phyloP scores from a whole-genome alignment of 1,284 basidiomycete genomes.

The Bondarzewia mesenterica region DNA sequence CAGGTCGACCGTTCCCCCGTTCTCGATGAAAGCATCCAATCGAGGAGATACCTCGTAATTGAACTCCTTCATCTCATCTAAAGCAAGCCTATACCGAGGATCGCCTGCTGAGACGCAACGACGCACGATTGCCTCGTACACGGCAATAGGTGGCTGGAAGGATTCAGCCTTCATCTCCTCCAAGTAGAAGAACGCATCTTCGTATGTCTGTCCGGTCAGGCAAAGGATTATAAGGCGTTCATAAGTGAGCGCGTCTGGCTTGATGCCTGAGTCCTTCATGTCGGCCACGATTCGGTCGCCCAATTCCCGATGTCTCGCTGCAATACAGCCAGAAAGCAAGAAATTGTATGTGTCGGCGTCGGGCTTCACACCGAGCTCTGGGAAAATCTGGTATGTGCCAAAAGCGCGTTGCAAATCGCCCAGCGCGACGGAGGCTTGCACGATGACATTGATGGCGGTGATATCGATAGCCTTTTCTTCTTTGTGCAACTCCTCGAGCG shows the following conservation, averaged over 20 bases:
- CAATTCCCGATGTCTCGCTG: slow-evolving; percentile 44
- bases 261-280: slow-evolving; percentile 47
- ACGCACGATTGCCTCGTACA: slow-evolving; percentile 58
- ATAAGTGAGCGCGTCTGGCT: slow-evolving; percentile 54
- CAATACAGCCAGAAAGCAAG: slow-evolving; percentile 59
- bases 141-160: slow-evolving; percentile 40
- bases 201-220: slow-evolving; percentile 65
- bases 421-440: slow-evolving; percentile 54
- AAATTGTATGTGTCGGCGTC: slow-evolving; percentile 63
- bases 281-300: slow-evolving; percentile 56
- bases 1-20: background rate
- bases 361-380: slow-evolving; percentile 48
- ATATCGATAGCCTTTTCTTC: slow-evolving; percentile 47
- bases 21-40: slow-evolving; percentile 26
- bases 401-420: slow-evolving; percentile 72
- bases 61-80: slow-evolving; percentile 61
- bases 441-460: slow-evolving; percentile 54
- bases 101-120: slow-evolving; percentile 55
- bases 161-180: slow-evolving; percentile 75
- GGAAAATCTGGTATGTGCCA: slow-evolving; percentile 62
- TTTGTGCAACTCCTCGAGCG: slow-evolving; percentile 53
- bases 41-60: slow-evolving; percentile 29
- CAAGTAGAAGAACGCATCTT: slow-evolving; percentile 82
- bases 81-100: slow-evolving; percentile 53
- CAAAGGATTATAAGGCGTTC: slow-evolving; percentile 61